Evolutionary conservation across 2,329 filamentous ascomycete species (phyloP), one percentile per base, ranked within the genome.

Genomic region (Hysterium pulicare): DNA sequence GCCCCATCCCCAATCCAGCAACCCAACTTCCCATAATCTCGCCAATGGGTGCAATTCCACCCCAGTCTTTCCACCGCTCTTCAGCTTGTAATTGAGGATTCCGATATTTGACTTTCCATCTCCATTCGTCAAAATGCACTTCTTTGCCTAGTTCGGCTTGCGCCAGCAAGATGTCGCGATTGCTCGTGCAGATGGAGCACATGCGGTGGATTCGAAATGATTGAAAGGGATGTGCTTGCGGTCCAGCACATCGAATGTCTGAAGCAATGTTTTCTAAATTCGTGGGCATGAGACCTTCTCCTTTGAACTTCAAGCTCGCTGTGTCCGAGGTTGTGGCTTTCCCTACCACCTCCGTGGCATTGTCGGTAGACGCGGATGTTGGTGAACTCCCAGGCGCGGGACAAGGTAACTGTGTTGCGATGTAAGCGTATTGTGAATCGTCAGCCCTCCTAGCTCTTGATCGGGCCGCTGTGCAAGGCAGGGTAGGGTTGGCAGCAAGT

Each of bases 41-140:
- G 6, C 47, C 47, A 7, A 45, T 23, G 11, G 26, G n/a, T 19
- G 15, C 37, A n/a, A n/a, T n/a, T 36, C 52, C 48, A 20, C 49
- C 51, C 51, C 54, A 54, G 45, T 39, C 46, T 43, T 40, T 51
- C 50, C 41, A 58, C 41, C 35, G 42, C 38, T 55, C 57, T 55
- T 53, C 52, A 52, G 49, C 67, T 41, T 43, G 59, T 11, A 35
- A 21, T 50, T 4, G 50, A 48, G 42, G 57, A 44, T 46, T 51
- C 41, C 44, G 54, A 45, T 71, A 71, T 45, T 54, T 64, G 43
- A 71, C 67, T 44, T 65, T 68, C 69, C 69, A 71, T 42, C 56
- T 57, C 62, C 62, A 65, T 31, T 69, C 65, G 36, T 70, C 62
- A 42, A 64, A 65, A 23, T 55, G 49, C 24, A 70, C 58, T 28